Conservation (phyloP, 371 early-diverging fungal genomes). For the Mortierella sp. region DNA sequence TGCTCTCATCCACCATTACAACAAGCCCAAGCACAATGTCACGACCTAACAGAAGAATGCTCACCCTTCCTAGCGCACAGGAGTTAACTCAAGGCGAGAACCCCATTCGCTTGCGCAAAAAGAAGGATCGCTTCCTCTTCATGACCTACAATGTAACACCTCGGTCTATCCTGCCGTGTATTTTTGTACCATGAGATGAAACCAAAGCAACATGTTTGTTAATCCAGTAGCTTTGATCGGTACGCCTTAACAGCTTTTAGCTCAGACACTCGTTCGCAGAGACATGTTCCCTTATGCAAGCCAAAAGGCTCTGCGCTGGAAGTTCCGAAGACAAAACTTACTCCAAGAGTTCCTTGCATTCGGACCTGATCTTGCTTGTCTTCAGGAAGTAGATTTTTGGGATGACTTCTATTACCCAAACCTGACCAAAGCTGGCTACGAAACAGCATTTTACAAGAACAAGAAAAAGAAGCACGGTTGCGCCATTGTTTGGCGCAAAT, state of each 20-base stretch:
- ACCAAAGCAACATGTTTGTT: not conserved
- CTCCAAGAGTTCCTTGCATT: slow-evolving; percentile 64
- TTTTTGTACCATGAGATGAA: not conserved
- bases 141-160: slow-evolving; percentile 56
- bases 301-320: slow-evolving; percentile 55
- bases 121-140: slow-evolving; percentile 52
- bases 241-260: slow-evolving; percentile 58
- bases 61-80: slow-evolving; percentile 30
- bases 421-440: slow-evolving; percentile 53
- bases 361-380: slow-evolving; percentile 64
- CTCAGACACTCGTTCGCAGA: slow-evolving; percentile 66
- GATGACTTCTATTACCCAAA: slow-evolving; percentile 48
- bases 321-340: slow-evolving; percentile 46
- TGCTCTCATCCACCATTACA: not conserved
- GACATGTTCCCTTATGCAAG: slow-evolving; percentile 68
- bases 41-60: slow-evolving; percentile 43
- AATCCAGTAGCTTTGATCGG: not conserved
- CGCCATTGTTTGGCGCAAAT: slow-evolving; percentile 51
- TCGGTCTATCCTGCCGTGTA: not conserved
- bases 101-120: slow-evolving; percentile 44
- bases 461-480: slow-evolving; percentile 54
- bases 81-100: slow-evolving; percentile 17
- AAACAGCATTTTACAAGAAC: slow-evolving; percentile 44
- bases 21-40: slow-evolving; percentile 24
- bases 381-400: slow-evolving; percentile 65